phyloP scores from a whole-genome alignment of 805 yeast species.

The Pichia pseudocactophila region DNA sequence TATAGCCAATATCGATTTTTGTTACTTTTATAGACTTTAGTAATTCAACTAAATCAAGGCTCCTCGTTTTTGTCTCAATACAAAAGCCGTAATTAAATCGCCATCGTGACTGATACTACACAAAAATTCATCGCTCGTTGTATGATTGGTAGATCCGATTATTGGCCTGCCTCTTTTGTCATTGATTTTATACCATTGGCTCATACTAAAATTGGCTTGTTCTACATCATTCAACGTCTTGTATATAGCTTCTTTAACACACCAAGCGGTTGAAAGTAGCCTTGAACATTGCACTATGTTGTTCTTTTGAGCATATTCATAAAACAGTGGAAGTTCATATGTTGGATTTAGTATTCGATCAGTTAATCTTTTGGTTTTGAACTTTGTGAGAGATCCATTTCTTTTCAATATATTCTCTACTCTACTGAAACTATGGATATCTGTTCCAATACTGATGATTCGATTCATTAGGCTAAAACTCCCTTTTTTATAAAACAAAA shows the following conservation, averaged over 20 bases:
- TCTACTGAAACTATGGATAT: conserved; percentile 40
- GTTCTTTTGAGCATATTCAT: conserved; percentile 6
- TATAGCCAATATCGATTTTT: not conserved
- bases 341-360: conserved; percentile 42
- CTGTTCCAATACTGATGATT: conserved; percentile 48
- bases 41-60: not conserved
- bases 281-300: conserved; percentile 24
- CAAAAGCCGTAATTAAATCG: conserved; percentile 48
- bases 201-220: conserved; percentile 48
- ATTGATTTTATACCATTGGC: conserved; percentile 46
- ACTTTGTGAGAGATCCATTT: conserved; percentile 25
- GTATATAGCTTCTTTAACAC: conserved; percentile 65
- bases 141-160: conserved; percentile 28
- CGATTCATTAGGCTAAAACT: conserved; percentile 15
- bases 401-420: conserved; percentile 34
- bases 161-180: conserved; percentile 34
- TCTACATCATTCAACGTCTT: conserved; percentile 43
- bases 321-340: conserved; percentile 32
- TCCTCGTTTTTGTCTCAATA: conserved; percentile 22
- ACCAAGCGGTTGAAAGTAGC: conserved; percentile 56
- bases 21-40: not conserved
- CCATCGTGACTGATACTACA: conserved; percentile 60
- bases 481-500: not conserved
- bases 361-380: conserved; percentile 32
- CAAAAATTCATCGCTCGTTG: conserved; percentile 36